Conservation (phyloP, 2,329 filamentous ascomycete genomes). For the Aspergillus niger region DNA sequence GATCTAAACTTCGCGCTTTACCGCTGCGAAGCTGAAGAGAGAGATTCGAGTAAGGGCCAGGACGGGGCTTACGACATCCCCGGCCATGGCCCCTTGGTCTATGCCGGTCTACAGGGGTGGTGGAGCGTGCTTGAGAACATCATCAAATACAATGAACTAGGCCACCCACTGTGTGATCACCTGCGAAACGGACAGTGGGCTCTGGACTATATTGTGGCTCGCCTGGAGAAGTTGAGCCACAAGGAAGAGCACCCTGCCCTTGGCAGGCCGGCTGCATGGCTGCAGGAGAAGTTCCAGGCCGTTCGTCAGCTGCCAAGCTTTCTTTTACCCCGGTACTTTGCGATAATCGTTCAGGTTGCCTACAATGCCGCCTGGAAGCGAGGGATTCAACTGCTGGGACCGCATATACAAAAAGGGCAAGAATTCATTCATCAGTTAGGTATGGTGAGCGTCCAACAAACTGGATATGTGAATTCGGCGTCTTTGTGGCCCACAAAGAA, state of each 20-base stretch:
- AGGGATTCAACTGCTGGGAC: conserved; percentile 75
- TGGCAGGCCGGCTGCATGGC: conserved; percentile 70
- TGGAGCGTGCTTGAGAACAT: conserved; percentile 88
- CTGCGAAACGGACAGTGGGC: conserved; percentile 90
- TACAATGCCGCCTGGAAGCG: conserved; percentile 82
- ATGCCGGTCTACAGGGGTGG: conserved; percentile 97
- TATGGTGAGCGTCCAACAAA: conserved; percentile 90
- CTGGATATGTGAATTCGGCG: conserved; percentile 83
- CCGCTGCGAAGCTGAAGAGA: conserved; percentile 85
- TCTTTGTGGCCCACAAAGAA: conserved; percentile 84
- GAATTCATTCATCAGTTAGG: conserved; percentile 85
- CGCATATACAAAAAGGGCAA: conserved; percentile 76
- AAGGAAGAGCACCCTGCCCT: conserved; percentile 65
- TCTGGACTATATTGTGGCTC: conserved; percentile 79
- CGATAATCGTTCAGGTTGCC: conserved; percentile 80
- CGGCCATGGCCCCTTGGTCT: conserved; percentile 79
- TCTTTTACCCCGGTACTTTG: conserved; percentile 89
- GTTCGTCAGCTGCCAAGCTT: conserved; percentile 85
- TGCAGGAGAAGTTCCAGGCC: conserved; percentile 81
- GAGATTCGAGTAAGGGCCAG: conserved; percentile 72
- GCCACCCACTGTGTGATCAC: conserved; percentile 90
- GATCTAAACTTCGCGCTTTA: conserved; percentile 94
- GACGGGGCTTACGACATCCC: conserved; percentile 92
- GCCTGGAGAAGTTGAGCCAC: conserved; percentile 72
- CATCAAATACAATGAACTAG: conserved; percentile 85